phyloP scores from a whole-genome alignment of 176 grass and related monocot genomes.

The Avena atlantica region DNA sequence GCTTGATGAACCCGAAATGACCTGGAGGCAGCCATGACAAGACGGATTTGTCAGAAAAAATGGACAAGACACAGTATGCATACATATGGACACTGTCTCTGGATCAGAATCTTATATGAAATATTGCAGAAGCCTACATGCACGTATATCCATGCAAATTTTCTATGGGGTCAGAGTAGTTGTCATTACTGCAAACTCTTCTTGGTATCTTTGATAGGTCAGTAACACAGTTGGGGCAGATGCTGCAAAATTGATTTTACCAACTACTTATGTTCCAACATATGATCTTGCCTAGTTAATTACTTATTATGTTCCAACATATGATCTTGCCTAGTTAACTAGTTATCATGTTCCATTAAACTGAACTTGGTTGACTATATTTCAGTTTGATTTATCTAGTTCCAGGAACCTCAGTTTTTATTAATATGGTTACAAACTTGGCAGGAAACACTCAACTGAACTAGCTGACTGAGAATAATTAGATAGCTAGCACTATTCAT shows the following conservation, averaged over 20 bases:
- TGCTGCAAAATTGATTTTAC: not conserved
- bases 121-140: not conserved
- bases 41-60: not conserved
- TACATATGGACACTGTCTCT: not conserved
- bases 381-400: not conserved
- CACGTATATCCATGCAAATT: not conserved
- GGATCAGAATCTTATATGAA: not conserved
- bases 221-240: not conserved
- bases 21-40: constrained; percentile 15
- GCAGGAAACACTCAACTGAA: not conserved
- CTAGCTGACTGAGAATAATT: not conserved
- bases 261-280: not conserved
- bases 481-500: not conserved
- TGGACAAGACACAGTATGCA: not conserved
- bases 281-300: not conserved
- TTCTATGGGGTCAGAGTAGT: not conserved
- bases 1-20: constrained; percentile 48
- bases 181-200: not conserved
- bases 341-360: not conserved
- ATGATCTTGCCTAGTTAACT: not conserved
- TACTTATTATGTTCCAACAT: not conserved
- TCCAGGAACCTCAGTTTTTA: not conserved
- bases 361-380: not conserved
- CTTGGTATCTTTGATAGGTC: not conserved
- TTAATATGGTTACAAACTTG: not conserved